Evolutionary conservation across 2,329 filamentous ascomycete genomes (phyloP), one percentile per base, ranked within the genome.

Genomic region (Fusarium sp.): DNA sequence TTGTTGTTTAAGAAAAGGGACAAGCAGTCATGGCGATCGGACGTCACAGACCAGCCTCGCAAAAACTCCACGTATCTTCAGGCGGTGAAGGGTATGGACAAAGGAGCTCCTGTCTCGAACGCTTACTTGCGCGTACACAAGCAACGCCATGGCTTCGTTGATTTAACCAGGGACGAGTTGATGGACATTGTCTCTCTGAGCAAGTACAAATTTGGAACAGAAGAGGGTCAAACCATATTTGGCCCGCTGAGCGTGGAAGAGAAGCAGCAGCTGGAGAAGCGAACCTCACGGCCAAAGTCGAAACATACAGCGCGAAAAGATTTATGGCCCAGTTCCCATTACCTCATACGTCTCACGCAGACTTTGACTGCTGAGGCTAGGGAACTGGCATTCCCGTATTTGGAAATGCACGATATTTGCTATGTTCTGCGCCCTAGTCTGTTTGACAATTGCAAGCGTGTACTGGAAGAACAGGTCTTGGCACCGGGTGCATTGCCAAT

Each of bases 301-400:
- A 62, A 59, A 16, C 10, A n/a, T 12, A 5, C 12, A 44, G 2
- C 1, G 13, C 8, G 33, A 20, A 8, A 9, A 2, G 4, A 2
- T 11, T 13, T 10, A 23, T 15, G 41, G 41, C 7, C 41, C 4
- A 4, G 12, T 6, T 30, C 41, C 6, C 6, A 45, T 1, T 45
- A n/a, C 12, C 41, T 18, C 16, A 0, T 6, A 45, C 26, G 28
- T 10, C 26, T 59, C n/a, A 18, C 53, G 1, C 28, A 50, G 12
- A 30, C 58, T 0, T 2, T 61, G n/a, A 20, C 53, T 6, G 58
- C 38, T 11, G 53, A 61, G 9, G n/a, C 44, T 4, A 13, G 38
- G 4, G 26, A 44, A 16, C 18, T 50, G 4, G 44, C 44, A 15
- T 61, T 61, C n/a, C 13, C 58, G 0, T 38, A 59, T 16, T 12